A percentile compares a stretch with the other conserved stretches of the same genome.
Evolutionary conservation across 164 flowering plant species (phyloP).

Genomic region (Piper betle): DNA sequence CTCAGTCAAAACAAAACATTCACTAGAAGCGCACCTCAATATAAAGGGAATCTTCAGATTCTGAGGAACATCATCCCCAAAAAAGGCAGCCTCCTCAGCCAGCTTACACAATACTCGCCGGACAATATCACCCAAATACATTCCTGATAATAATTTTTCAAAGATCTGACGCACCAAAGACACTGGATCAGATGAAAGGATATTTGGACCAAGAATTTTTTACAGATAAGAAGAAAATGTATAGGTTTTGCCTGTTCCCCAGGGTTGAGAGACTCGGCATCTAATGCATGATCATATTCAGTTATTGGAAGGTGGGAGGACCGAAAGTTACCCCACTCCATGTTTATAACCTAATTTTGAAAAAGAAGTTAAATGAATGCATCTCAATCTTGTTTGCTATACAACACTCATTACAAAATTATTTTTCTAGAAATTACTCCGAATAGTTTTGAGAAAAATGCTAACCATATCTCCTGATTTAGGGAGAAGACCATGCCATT

Average conservation of each 20-base stretch:
- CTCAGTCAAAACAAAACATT: too few species aligned
- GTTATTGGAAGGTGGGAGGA: constrained; percentile 86
- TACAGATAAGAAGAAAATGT: background rate
- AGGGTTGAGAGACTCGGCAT: constrained; percentile 75
- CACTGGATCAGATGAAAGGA: constrained; percentile 1
- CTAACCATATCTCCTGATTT: constrained; percentile 92
- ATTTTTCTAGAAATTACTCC: background rate
- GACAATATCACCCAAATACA: constrained; percentile 93
- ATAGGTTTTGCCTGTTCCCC: constrained; percentile 64
- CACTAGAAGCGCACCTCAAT: constrained; percentile 33
- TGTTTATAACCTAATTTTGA: constrained; percentile 65
- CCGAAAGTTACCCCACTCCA: constrained; percentile 97
- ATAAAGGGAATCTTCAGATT: constrained; percentile 58
- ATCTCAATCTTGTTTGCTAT: too few species aligned
- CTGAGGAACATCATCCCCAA: constrained; percentile 78
- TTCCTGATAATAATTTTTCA: constrained; percentile 91
- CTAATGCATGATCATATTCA: constrained; percentile 69
- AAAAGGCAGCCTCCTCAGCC: constrained; percentile 92
- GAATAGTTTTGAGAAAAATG: background rate
- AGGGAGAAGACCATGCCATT: constrained; percentile 88
- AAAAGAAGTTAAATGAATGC: too few species aligned
- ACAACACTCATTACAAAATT: too few species aligned
- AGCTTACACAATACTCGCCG: constrained; percentile 59
- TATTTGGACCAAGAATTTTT: constrained; percentile 1
- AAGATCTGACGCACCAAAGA: constrained; percentile 41